phyloP scores from a whole-genome alignment of 495 filamentous ascomycete species.

The Bacidia gigantensis region DNA sequence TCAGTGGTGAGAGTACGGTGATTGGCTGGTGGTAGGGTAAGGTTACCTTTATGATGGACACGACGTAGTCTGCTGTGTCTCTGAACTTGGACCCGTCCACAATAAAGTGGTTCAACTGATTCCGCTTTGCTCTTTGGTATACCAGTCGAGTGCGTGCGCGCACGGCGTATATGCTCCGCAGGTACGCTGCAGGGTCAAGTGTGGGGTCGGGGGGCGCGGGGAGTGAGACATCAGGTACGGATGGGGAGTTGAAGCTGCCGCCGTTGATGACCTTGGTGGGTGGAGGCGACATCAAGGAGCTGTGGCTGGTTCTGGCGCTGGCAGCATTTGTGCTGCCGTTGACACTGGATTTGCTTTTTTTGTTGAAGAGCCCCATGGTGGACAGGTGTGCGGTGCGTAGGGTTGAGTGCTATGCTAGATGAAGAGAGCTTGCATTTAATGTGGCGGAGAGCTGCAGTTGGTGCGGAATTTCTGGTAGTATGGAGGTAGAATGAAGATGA shows the following conservation, averaged over 20 bases:
- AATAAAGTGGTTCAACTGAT: slow-evolving; percentile 76
- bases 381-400: no score
- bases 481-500: no score
- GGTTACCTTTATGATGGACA: slow-evolving; percentile 86
- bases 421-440: no score
- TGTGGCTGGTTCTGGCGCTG: slow-evolving; percentile 39
- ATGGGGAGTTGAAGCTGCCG: slow-evolving; percentile 22
- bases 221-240: slow-evolving; percentile 51
- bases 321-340: slow-evolving; percentile 37
- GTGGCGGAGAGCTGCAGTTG: no score
- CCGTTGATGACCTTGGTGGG: slow-evolving; percentile 20
- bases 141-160: slow-evolving; percentile 64
- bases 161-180: slow-evolving; percentile 80
- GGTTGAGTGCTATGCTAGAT: no score
- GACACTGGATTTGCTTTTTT: slow-evolving; percentile 41
- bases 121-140: slow-evolving; percentile 59
- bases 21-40: neutral
- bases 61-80: slow-evolving; percentile 82
- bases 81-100: slow-evolving; percentile 81
- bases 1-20: slow-evolving; percentile 4
- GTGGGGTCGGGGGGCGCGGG: slow-evolving; percentile 79
- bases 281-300: slow-evolving; percentile 39
- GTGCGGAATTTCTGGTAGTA: no score
- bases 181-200: slow-evolving; percentile 82
- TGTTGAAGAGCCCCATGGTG: slow-evolving; percentile 50